These are phyloP conservation scores for Fusarium foetens DNA, from an alignment of 2,329 filamentous ascomycete species.

Conservation along the genomic window DNA sequence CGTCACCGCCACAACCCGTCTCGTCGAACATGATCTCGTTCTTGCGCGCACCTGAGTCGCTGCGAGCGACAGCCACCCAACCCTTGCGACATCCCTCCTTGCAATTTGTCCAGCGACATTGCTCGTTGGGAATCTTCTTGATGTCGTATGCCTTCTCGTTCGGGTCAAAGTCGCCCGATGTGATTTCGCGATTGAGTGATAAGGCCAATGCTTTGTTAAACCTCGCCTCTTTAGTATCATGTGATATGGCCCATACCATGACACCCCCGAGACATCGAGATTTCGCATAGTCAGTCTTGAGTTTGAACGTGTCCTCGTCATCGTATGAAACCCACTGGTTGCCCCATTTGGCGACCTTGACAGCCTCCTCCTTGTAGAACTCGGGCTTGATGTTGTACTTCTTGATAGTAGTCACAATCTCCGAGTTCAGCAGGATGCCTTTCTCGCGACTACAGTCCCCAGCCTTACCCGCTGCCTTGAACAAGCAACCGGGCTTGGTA, in stretches of 20 bases:
- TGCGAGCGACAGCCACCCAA: neutral
- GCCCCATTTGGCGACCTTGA: slow-evolving; percentile 30
- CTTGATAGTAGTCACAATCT: slow-evolving; percentile 9
- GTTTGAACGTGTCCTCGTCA: slow-evolving; percentile 39
- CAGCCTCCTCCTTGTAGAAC: slow-evolving; percentile 4
- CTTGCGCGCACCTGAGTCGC: neutral
- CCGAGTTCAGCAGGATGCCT: slow-evolving; percentile 46
- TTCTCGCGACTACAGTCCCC: slow-evolving; percentile 41
- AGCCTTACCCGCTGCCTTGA: too few species aligned
- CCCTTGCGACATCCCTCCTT: neutral
- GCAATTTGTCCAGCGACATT: neutral
- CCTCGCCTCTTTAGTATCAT: neutral
- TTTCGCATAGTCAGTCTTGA: slow-evolving; percentile 20
- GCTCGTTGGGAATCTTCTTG: neutral
- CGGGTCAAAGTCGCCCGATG: too few species aligned
- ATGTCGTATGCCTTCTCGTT: neutral
- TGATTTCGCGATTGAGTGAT: too few species aligned
- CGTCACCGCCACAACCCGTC: neutral
- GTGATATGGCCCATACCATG: slow-evolving; percentile 10
- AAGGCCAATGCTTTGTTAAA: neutral
- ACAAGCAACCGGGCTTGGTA: too few species aligned
- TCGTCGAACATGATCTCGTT: neutral
- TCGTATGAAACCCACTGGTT: slow-evolving; percentile 45
- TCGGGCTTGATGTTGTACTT: neutral
- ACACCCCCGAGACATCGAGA: slow-evolving; percentile 22